Percentiles rank a stretch among this genome's conserved stretches.
phyloP scores from a whole-genome alignment of 23 red algal species.

The Agarophyton chilense region DNA sequence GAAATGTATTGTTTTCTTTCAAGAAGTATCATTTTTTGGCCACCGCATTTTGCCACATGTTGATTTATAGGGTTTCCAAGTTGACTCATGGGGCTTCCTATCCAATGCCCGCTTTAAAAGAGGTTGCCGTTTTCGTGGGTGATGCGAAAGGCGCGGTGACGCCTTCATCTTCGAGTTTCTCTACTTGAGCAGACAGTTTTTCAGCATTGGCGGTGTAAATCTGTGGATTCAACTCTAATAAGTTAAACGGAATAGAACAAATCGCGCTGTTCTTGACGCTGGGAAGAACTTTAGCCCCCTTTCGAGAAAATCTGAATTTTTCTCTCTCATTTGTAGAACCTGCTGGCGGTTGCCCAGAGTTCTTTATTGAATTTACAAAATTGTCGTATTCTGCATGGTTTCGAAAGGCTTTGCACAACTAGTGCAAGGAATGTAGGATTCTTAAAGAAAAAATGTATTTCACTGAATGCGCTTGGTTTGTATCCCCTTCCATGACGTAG shows the following conservation, averaged over 20 bases:
- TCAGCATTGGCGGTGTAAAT: slow-evolving; percentile 31
- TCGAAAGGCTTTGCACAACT: slow-evolving; percentile 63
- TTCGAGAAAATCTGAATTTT: not conserved
- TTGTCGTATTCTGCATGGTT: slow-evolving; percentile 42
- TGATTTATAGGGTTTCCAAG: no score
- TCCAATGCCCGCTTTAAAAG: no score
- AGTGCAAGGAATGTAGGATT: slow-evolving; percentile 54
- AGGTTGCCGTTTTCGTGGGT: not conserved
- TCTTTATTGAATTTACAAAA: not conserved
- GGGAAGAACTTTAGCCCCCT: not conserved
- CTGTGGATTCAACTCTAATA: slow-evolving; percentile 35
- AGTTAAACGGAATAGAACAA: slow-evolving; percentile 30
- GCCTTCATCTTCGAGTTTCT: slow-evolving; percentile 5
- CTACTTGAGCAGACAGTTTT: slow-evolving; percentile 22
- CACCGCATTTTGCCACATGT: no score
- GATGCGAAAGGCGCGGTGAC: not conserved
- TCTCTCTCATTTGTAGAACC: not conserved
- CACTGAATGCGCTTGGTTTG: slow-evolving; percentile 76
- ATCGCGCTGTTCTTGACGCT: slow-evolving; percentile 22
- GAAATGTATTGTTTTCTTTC: no score
- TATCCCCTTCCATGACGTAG: slow-evolving; percentile 72
- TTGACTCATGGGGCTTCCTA: no score
- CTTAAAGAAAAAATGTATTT: slow-evolving; percentile 56
- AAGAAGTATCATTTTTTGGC: no score
- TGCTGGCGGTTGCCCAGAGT: slow-evolving; percentile 32